phyloP scores from a whole-genome alignment of 2,329 filamentous ascomycete species.

The Pestalotiopsis sp. region DNA sequence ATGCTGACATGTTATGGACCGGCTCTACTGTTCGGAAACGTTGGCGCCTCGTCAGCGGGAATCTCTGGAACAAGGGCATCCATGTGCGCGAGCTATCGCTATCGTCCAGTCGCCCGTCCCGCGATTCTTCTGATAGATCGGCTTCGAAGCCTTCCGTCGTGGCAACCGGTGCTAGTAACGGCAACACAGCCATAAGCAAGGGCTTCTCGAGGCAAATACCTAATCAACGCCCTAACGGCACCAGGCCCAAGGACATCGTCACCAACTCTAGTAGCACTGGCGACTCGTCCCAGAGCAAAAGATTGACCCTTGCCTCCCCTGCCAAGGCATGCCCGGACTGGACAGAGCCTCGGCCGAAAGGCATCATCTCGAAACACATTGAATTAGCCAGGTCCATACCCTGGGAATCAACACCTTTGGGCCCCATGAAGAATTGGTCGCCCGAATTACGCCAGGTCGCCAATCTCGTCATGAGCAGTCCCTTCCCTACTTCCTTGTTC shows the following conservation, averaged over 20 bases:
- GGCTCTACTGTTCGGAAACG: constrained; percentile 37
- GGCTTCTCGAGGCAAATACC: not conserved
- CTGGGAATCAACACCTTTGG: constrained; percentile 44
- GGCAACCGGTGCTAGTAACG: constrained; percentile 4
- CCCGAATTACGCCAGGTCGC: constrained; percentile 42
- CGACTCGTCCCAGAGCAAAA: constrained; percentile 26
- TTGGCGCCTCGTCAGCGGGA: constrained; percentile 43
- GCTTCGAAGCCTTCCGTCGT: constrained; percentile 1
- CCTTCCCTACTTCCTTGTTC: constrained; percentile 53
- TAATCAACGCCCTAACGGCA: not conserved
- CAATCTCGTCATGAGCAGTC: constrained; percentile 38
- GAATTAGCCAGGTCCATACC: constrained; percentile 33
- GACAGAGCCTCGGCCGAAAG: constrained; percentile 30
- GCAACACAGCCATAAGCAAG: not conserved
- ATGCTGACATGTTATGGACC: constrained; percentile 35
- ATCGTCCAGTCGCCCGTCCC: constrained; percentile 18
- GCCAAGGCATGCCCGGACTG: constrained; percentile 36
- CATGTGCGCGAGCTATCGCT: constrained; percentile 25
- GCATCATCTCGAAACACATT: constrained; percentile 29
- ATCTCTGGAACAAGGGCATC: constrained; percentile 30
- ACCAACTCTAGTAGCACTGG: constrained; percentile 29
- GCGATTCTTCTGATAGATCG: constrained; percentile 13
- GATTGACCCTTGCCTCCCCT: constrained; percentile 28
- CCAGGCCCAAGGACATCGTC: not conserved
- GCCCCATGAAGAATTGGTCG: constrained; percentile 43